These are phyloP conservation scores for Neolentinus lepideus DNA, from an alignment of 1,284 basidiomycete genomes.

Conservation along the genomic window DNA sequence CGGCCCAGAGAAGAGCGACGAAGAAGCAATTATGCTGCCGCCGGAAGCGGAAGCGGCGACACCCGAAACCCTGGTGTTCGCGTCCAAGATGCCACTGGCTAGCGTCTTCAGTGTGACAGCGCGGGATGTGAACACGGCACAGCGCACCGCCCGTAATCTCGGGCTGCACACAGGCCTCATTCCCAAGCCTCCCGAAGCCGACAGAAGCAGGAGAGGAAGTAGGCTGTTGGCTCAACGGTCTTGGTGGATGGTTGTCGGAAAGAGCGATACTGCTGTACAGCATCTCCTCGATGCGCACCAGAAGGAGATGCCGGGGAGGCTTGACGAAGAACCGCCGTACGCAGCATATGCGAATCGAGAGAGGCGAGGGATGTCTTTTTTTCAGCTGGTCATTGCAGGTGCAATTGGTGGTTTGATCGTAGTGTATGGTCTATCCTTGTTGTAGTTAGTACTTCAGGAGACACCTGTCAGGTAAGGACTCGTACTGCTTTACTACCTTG, in stretches of 20 bases:
- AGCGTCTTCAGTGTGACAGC: not conserved
- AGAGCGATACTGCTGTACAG: not conserved
- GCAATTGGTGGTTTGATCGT: constrained; percentile 1
- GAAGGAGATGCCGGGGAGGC: constrained; percentile 6
- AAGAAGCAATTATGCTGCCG: not conserved
- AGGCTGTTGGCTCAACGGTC: not conserved
- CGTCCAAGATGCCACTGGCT: not conserved
- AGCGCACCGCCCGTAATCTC: not conserved
- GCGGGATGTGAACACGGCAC: not conserved
- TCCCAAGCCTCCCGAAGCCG: not conserved
- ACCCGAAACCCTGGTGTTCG: not conserved
- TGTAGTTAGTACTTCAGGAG: not conserved
- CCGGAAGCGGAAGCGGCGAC: not conserved
- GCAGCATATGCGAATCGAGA: too few relatives aligned
- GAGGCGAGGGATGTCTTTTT: not conserved
- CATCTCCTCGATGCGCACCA: constrained; percentile 7
- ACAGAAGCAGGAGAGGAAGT: not conserved
- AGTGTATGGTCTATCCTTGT: not conserved
- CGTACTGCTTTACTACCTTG: not conserved
- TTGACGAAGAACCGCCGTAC: not conserved
- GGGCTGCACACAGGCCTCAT: not conserved
- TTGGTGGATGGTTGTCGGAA: constrained; percentile 1
- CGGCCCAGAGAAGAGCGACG: not conserved
- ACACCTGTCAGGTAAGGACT: not conserved
- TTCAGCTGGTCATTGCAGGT: constrained; percentile 1